Percentiles rank a stretch among this genome's conserved stretches.
phyloP scores from a whole-genome alignment of 768 basidiomycete genomes.

The Leccinellum albellum region DNA sequence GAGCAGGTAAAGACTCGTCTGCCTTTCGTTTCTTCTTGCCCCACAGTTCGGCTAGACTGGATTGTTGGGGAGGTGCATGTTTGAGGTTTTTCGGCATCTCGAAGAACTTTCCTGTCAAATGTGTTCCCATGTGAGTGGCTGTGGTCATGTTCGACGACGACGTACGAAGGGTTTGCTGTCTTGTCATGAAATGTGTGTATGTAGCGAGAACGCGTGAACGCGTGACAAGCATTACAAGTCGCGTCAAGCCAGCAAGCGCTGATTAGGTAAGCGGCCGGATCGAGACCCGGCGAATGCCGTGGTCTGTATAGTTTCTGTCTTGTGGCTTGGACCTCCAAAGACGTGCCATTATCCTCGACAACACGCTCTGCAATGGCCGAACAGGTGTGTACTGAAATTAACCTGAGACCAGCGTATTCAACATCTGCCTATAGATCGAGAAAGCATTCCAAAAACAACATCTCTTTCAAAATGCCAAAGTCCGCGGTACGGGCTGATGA shows the following conservation, averaged over 20 bases:
- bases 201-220: conserved; percentile 13
- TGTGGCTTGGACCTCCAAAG: conserved; percentile 34
- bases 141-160: neutral
- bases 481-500: conserved; percentile 63
- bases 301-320: conserved; percentile 38
- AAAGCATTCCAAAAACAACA: conserved; percentile 98
- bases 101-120: conserved; percentile 62
- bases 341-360: conserved; percentile 5
- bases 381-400: conserved; percentile 41
- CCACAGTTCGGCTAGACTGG: conserved; percentile 79
- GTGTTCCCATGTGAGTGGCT: neutral
- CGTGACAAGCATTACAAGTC: conserved; percentile 22
- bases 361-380: conserved; percentile 49
- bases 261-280: neutral
- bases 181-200: conserved; percentile 43
- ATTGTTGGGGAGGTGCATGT: conserved; percentile 67
- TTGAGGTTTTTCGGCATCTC: conserved; percentile 68
- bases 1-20: conserved; percentile 17
- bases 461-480: conserved; percentile 97
- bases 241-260: neutral
- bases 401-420: neutral
- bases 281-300: conserved; percentile 32
- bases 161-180: conserved; percentile 72
- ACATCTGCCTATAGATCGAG: conserved; percentile 61
- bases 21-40: conserved; percentile 36